Base-by-base conservation (phyloP, 352 stramenopile species). In the Pythium volutum region DNA sequence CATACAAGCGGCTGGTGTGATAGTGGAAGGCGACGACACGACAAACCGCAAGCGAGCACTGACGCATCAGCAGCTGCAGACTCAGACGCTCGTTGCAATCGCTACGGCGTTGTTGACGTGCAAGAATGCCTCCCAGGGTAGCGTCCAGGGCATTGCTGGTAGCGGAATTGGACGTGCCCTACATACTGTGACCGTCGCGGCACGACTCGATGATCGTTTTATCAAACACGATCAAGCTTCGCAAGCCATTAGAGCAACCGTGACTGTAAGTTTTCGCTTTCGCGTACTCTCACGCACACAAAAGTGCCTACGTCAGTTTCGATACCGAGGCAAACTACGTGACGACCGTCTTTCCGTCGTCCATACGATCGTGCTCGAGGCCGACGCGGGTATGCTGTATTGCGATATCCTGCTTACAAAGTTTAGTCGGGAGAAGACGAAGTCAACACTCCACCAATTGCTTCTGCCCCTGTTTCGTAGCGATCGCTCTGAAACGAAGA, bases 331-430 rank as follows among this genome's bases (percentile, higher is more conserved):
- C 3, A 69, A 62, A 20, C 16, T 67, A 1, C 25, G 52, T 9
- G 15, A 9, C 12, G 34, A 46, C 10, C 23, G 27, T 12, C 52
- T n/a, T 27, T 20, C 43, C 15, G 49, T 67, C 11, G 5, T 6
- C 16, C 53, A 62, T 36, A 42, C 46, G 41, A 45, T 69, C n/a
- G 20, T 63, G 7, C 38, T 69, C 15, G 62, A 69, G 48, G 12
- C 26, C 4, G 16, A 29, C 11, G 62, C 54, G 9, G 49, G 33
- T 1, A 9, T 63, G 2, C 7, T 69, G 3, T 25, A 6, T 0
- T 69, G 54, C 27, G 41, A 63, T 11, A 31, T 59, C 25, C 26
- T 63, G 4, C 5, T 69, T 10, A 23, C 39, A n/a, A n/a, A n/a
- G 2, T 16, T 14, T 14, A 5, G 22, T 11, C 31, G 31, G 6